A percentile compares a stretch with the other conserved stretches of the same genome.
Evolutionary conservation across 139 green algal species (phyloP).

Genomic region (Haematococcus sp.): DNA sequence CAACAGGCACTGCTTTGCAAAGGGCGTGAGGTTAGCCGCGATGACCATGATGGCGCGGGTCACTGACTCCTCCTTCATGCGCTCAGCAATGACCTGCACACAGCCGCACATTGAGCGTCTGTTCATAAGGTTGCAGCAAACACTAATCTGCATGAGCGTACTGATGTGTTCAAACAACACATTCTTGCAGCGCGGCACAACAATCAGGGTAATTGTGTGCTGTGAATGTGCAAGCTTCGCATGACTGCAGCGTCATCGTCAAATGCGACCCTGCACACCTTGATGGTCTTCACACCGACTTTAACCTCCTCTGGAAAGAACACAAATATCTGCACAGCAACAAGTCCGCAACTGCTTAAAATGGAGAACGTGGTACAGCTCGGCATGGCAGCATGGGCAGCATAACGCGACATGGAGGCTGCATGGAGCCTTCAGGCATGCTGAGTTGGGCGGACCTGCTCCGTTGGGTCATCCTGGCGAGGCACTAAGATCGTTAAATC

Average conservation of each 20-base stretch:
- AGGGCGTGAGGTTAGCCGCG: conserved; percentile 53
- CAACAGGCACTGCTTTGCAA: conserved; percentile 41
- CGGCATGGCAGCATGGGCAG: too few relatives aligned
- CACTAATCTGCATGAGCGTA: too few relatives aligned
- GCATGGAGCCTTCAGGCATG: not conserved
- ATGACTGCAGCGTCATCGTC: too few relatives aligned
- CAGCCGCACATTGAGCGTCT: too few relatives aligned
- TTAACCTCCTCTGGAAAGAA: conserved; percentile 95
- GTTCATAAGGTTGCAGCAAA: too few relatives aligned
- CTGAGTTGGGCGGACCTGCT: conserved; percentile 51
- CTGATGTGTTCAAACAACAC: too few relatives aligned
- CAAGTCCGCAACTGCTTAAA: too few relatives aligned
- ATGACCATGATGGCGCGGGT: conserved; percentile 88
- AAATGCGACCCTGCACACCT: too few relatives aligned
- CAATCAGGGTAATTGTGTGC: not conserved
- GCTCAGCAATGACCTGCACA: conserved; percentile 65
- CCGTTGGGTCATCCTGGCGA: conserved; percentile 72
- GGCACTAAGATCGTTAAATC: conserved; percentile 82
- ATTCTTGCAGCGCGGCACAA: not conserved
- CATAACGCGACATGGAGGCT: too few relatives aligned
- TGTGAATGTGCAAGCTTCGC: not conserved
- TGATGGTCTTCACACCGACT: conserved; percentile 96
- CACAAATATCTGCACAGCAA: conserved; percentile 83
- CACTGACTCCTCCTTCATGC: conserved; percentile 87
- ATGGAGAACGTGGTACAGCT: too few relatives aligned